Evolutionary conservation across 202 grass and related monocot genomes (phyloP).

Genomic region (Sporobolus alterniflorus): DNA sequence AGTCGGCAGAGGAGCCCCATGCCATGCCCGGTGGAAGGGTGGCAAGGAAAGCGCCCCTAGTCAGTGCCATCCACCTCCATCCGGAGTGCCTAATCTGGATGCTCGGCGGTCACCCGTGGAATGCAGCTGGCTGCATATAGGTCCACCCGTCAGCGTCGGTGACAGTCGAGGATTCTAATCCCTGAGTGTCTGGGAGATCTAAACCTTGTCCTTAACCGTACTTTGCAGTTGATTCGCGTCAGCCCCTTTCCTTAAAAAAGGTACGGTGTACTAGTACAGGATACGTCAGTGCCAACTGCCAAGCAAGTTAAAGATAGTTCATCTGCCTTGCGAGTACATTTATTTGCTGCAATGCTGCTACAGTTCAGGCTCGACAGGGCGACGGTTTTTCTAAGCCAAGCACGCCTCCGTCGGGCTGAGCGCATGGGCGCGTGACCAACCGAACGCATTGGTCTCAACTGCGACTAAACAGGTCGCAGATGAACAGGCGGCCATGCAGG

Average conservation of each 20-base stretch:
- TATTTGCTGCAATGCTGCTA: not conserved
- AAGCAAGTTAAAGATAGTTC: constrained; percentile 7
- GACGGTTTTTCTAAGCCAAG: not conserved
- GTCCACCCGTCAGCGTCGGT: too few species aligned
- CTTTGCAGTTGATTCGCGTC: not conserved
- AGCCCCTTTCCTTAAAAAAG: not conserved
- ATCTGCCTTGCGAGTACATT: not conserved
- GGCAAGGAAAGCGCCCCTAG: not conserved
- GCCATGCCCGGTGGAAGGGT: not conserved
- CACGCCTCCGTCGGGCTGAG: not conserved
- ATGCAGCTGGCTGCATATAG: too few species aligned
- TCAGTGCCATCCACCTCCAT: not conserved
- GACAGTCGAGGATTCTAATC: too few species aligned
- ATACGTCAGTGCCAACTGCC: not conserved
- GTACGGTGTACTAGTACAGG: not conserved
- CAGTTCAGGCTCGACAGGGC: too few species aligned
- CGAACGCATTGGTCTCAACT: not conserved
- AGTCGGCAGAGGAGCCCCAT: not conserved
- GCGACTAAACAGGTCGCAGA: not conserved
- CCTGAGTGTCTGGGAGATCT: not conserved
- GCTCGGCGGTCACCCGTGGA: too few species aligned
- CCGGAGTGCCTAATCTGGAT: too few species aligned
- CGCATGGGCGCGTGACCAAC: not conserved
- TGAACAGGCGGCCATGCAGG: not conserved
- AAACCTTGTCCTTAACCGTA: not conserved